Evolutionary conservation across 2,329 filamentous ascomycete species (phyloP), one percentile per base, ranked within the genome.

Genomic region (Calonectria ilicicola): DNA sequence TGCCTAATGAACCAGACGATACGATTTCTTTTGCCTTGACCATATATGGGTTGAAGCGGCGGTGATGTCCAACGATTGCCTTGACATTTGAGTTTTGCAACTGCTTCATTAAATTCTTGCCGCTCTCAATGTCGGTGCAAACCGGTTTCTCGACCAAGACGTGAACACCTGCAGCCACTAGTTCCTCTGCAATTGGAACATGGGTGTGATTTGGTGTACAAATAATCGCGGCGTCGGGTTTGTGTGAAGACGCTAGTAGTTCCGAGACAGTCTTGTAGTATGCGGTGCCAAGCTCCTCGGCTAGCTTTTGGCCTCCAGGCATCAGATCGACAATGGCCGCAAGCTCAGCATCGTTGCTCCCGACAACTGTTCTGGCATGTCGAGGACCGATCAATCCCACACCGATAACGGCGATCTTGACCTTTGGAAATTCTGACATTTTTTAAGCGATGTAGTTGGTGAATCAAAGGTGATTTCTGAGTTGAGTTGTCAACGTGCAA

Each of bases 171-270:
- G 80, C 83, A 0, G 82, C 76, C 2, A 90, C 82, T 1, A 91
- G 82, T 46, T 87, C 83, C n/a, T 84, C 85, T 2, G 88, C 82
- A 1, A 91, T 72, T 0, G 86, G 63, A 5, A 90, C 89, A 71
- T 92, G 90, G 0, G 88, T 91, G 75, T 88, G 85, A 75, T 91
- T 92, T 2, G 90, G 90, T 0, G 90, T 91, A 83, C 89, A 90
- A 62, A 91, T 85, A 47, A 91, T 87, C 26, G 89, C 89, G 42
- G 86, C 89, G 62, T 89, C 85, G 14, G 89, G 88, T n/a, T 81
- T 83, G 51, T 80, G 49, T 8, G 74, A 35, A 0, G 83, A 84
- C 6, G 79, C 74, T 0, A 91, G 76, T 73, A 91, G 84, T 0
- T 82, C 81, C 3, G 83, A 64, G 2, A 91, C 80, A 5, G 86